Evolutionary conservation across 176 grass and related monocot genomes (phyloP), one percentile per base, ranked within the genome.

Genomic region (Carex myosuroides): DNA sequence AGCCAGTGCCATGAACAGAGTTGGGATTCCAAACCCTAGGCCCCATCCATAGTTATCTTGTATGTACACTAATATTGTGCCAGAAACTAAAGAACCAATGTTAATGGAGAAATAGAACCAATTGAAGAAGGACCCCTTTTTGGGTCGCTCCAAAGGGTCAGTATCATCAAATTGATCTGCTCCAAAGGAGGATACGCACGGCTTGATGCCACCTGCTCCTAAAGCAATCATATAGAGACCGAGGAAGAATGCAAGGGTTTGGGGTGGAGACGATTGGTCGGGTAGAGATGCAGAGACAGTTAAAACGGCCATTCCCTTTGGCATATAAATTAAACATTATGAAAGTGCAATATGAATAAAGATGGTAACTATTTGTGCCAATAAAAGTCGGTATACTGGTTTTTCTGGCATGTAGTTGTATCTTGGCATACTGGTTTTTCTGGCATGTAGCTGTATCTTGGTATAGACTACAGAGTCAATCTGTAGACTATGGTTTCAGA

Each of bases 31-130:
- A 35, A 97, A 92, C 17, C 94, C 91, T 10, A 97, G 44, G 39
- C 88, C 91, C 94, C 94, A 97, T 32, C 94, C 94, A 77, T 68
- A 97, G 56, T 88, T 88, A 84, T 97, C 94, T 88, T 97, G 94
- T 54, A 91, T 84, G 85, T 89, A 97, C 61, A 97, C 94, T 33
- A 97, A 57, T 67, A 87, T 61, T 42, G 87, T 88, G 77, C 93
- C 89, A 10, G 93, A 89, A 53, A 93, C 54, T 37, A 93, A 84
- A 83, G 89, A 87, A 29, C 94, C 94, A n/a, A 93, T 93, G 41
- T 97, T 91, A 59, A 93, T 93, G 10, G 89, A 86, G 76, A 97
- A 91, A 80, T 91, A 97, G 84, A 91, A 97, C 94, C 94, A 97
- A 77, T 97, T 97, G 32, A 97, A 97, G 71, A 97, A 94, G 13